Evolutionary conservation across 2,329 filamentous ascomycete genomes (phyloP).

Genomic region (Stemphylium vesicarium): DNA sequence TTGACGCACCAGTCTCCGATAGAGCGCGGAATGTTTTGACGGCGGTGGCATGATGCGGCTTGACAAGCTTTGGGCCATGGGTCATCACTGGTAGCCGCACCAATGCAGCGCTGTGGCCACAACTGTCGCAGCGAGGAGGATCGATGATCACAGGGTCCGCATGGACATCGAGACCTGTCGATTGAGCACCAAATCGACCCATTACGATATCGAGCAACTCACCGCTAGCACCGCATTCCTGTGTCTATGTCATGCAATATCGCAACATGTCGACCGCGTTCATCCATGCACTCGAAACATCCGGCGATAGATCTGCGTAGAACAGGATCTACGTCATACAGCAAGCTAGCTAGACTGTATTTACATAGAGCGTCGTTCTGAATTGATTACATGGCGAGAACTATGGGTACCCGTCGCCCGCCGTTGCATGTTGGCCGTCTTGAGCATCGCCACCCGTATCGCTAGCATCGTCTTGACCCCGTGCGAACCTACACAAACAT

Average conservation of each 20-base stretch:
- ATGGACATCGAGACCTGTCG: constrained; percentile 1
- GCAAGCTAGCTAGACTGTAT: neutral
- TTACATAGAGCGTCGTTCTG: neutral
- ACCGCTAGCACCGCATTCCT: neutral
- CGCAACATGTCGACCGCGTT: constrained; percentile 6
- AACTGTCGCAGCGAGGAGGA: neutral
- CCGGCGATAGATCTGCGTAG: neutral
- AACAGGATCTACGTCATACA: constrained; percentile 7
- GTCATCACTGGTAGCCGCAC: neutral
- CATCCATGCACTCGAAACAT: constrained; percentile 10
- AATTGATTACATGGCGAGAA: neutral
- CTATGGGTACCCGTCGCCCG: neutral
- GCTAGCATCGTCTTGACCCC: neutral
- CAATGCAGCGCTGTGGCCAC: neutral
- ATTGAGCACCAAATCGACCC: neutral
- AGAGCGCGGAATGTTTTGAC: neutral
- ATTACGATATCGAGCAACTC: neutral
- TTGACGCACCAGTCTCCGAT: neutral
- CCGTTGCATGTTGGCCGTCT: neutral
- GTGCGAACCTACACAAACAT: neutral
- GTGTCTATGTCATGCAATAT: neutral
- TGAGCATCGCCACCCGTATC: neutral
- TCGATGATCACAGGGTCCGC: constrained; percentile 3
- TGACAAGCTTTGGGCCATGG: neutral
- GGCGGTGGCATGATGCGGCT: neutral